Evolutionary conservation across 768 basidiomycete species (phyloP).

Genomic region (Lentinula raphanica): DNA sequence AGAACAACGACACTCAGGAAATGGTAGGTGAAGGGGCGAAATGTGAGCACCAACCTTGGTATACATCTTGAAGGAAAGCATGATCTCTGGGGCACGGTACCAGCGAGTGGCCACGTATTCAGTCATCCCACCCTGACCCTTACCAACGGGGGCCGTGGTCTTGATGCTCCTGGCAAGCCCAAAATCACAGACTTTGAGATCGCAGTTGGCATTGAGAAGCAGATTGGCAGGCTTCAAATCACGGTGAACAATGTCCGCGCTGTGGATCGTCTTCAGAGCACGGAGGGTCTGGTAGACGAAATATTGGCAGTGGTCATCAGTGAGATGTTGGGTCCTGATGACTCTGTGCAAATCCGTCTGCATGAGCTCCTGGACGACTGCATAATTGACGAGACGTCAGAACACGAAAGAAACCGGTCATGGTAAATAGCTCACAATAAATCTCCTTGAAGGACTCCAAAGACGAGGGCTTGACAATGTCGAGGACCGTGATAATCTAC

Average conservation of each 20-base stretch:
- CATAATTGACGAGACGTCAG: background rate
- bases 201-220: slow-evolving; percentile 84
- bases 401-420: background rate
- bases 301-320: slow-evolving; percentile 32
- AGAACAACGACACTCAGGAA: background rate
- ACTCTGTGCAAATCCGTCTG: slow-evolving; percentile 90
- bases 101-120: slow-evolving; percentile 77
- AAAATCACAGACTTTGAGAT: slow-evolving; percentile 87
- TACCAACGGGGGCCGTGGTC: slow-evolving; percentile 39
- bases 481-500: slow-evolving; percentile 91
- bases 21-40: background rate
- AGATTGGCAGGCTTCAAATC: slow-evolving; percentile 86
- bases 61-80: slow-evolving; percentile 91
- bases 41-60: slow-evolving; percentile 52
- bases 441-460: slow-evolving; percentile 82
- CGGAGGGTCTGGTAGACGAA: slow-evolving; percentile 82
- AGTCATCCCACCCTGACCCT: slow-evolving; percentile 68
- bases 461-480: slow-evolving; percentile 78
- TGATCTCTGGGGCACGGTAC: slow-evolving; percentile 53
- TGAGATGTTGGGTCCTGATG: slow-evolving; percentile 58
- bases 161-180: slow-evolving; percentile 71
- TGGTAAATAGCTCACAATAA: slow-evolving; percentile 53
- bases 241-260: slow-evolving; percentile 74
- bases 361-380: slow-evolving; percentile 84
- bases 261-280: slow-evolving; percentile 86